Evolutionary conservation across 495 filamentous ascomycete genomes (phyloP).

Genomic region (Corynascus novoguineensis): DNA sequence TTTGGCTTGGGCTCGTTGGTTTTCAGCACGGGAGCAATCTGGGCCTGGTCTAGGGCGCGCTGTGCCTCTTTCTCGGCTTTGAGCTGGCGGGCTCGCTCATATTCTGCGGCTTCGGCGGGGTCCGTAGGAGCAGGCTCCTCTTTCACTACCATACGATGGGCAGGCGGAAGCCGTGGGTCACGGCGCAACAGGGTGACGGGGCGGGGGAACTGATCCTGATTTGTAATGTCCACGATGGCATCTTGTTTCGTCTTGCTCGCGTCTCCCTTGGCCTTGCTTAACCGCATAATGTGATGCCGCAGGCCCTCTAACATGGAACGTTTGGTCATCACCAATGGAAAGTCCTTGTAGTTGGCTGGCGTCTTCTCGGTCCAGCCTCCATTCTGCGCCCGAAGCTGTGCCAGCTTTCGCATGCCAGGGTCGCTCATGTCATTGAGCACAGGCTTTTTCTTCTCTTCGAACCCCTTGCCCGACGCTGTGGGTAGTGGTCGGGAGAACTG

Average conservation of each 20-base stretch:
- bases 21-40: constrained; percentile 69
- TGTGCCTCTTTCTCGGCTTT: constrained; percentile 77
- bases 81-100: constrained; percentile 52
- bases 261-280: constrained; percentile 37
- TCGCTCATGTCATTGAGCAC: background rate
- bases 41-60: constrained; percentile 73
- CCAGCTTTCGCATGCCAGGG: constrained; percentile 22
- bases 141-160: constrained; percentile 47
- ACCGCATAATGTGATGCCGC: constrained; percentile 78
- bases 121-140: constrained; percentile 48
- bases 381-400: constrained; percentile 36
- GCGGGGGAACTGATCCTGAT: constrained; percentile 76
- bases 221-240: constrained; percentile 57
- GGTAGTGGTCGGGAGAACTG: constrained; percentile 6
- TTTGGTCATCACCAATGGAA: constrained; percentile 75
- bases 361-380: constrained; percentile 59
- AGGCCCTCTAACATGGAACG: constrained; percentile 70
- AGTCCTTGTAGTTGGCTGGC: constrained; percentile 53
- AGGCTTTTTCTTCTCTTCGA: background rate
- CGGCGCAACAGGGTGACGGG: constrained; percentile 85
- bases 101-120: constrained; percentile 60
- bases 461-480: background rate
- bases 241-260: constrained; percentile 32
- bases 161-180: constrained; percentile 69
- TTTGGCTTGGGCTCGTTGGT: constrained; percentile 50